These are phyloP conservation scores for Erodium moschatum DNA, from an alignment of 441 rosid species.

Conservation along the genomic window DNA sequence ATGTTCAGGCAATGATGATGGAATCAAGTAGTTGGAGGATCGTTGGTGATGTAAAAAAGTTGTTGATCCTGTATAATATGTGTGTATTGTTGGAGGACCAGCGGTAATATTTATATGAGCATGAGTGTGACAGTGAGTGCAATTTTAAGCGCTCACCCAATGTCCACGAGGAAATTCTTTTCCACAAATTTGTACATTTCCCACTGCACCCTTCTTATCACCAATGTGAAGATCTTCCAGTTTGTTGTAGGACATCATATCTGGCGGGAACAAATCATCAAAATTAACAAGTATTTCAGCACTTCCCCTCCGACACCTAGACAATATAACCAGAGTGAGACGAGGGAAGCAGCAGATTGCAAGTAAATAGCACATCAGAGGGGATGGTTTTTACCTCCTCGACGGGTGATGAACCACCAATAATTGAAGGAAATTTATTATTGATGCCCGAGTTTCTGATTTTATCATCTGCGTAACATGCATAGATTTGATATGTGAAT, in stretches of 20 bases:
- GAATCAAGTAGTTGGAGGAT: too few species aligned
- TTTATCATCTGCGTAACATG: conserved; percentile 52
- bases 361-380: conserved; percentile 17
- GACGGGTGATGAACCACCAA: conserved; percentile 85
- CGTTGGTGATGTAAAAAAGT: too few species aligned
- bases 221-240: conserved; percentile 20
- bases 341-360: conserved; percentile 22
- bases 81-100: too few species aligned
- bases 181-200: conserved; percentile 68
- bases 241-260: conserved; percentile 32
- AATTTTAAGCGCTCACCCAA: conserved; percentile 39
- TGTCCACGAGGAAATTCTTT: conserved; percentile 94
- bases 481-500: neutral
- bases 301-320: conserved; percentile 89
- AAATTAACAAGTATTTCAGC: conserved; percentile 79
- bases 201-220: conserved; percentile 32
- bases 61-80: too few species aligned
- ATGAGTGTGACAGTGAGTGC: too few species aligned
- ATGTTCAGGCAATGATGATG: too few species aligned
- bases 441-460: conserved; percentile 64
- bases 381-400: conserved; percentile 42
- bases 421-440: conserved; percentile 74
- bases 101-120: too few species aligned
- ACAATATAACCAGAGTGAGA: conserved; percentile 25
- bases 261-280: conserved; percentile 60